Conservation (phyloP, 345 rosid genomes). For the Citrus unshiu region DNA sequence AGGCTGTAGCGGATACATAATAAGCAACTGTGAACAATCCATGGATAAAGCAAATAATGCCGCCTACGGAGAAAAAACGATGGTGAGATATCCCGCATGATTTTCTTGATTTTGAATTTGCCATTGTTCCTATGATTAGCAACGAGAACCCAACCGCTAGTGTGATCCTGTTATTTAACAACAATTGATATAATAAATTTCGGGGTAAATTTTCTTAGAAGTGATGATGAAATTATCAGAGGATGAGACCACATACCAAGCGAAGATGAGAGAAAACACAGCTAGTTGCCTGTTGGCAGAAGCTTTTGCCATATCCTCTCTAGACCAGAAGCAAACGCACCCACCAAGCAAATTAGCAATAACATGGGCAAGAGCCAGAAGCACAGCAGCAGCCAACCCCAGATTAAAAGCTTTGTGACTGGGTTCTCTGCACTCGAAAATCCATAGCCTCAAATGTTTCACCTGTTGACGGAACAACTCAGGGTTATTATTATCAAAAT, state of each 20-base stretch:
- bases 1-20: constrained; percentile 71
- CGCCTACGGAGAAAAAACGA: constrained; percentile 64
- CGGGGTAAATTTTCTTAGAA: no score
- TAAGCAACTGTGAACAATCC: constrained; percentile 65
- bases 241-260: constrained; percentile 44
- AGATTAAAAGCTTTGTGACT: constrained; percentile 69
- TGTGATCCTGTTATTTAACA: constrained; percentile 46
- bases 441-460: constrained; percentile 65
- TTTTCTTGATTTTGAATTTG: constrained; percentile 67
- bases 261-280: constrained; percentile 67
- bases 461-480: constrained; percentile 37
- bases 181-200: neutral
- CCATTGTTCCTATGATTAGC: constrained; percentile 62
- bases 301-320: constrained; percentile 36
- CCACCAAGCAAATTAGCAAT: constrained; percentile 66
- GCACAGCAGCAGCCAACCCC: constrained; percentile 66
- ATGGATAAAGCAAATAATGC: constrained; percentile 80
- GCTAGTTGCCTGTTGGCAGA: constrained; percentile 77
- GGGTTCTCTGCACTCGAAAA: constrained; percentile 80
- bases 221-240: neutral
- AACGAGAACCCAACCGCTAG: constrained; percentile 65
- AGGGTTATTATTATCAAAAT: neutral
- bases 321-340: constrained; percentile 65
- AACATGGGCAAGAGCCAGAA: constrained; percentile 58
- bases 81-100: constrained; percentile 59